phyloP scores from a whole-genome alignment of 2,329 filamentous ascomycete species.

The Cryphonectria naterciae region DNA sequence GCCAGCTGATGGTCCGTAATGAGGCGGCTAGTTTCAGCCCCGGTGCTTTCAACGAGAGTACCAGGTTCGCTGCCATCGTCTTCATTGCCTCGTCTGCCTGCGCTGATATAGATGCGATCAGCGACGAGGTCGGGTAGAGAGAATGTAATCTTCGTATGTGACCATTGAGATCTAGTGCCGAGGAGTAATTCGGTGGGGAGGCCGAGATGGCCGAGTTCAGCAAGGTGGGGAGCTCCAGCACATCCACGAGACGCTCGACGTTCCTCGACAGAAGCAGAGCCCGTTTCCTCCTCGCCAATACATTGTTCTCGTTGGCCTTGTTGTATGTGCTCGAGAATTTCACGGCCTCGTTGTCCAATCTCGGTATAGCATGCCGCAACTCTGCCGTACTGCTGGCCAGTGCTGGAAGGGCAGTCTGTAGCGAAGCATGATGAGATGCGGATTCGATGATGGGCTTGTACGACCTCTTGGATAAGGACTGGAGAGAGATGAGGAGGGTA shows the following conservation, averaged over 20 bases:
- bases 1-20: conserved; percentile 88
- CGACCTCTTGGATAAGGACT: conserved; percentile 86
- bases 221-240: conserved; percentile 86
- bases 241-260: conserved; percentile 85
- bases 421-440: conserved; percentile 73
- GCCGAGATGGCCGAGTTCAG: conserved; percentile 77
- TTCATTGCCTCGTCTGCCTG: conserved; percentile 89
- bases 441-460: conserved; percentile 84
- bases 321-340: conserved; percentile 83
- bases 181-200: conserved; percentile 76
- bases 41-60: conserved; percentile 75
- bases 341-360: conserved; percentile 77
- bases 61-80: conserved; percentile 83
- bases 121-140: conserved; percentile 77
- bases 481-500: conserved; percentile 78
- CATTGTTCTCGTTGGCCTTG: conserved; percentile 69
- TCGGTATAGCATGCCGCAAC: conserved; percentile 74
- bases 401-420: conserved; percentile 72
- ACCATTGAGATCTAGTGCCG: conserved; percentile 88
- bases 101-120: conserved; percentile 72
- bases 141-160: conserved; percentile 86
- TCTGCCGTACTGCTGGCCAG: conserved; percentile 68
- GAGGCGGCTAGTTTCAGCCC: conserved; percentile 86
- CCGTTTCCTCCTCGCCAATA: conserved; percentile 75
- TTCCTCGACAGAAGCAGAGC: conserved; percentile 83